Evolutionary conservation across 2,329 filamentous ascomycete species (phyloP), one percentile per base, ranked within the genome.

Genomic region (Monosporascus sp.): DNA sequence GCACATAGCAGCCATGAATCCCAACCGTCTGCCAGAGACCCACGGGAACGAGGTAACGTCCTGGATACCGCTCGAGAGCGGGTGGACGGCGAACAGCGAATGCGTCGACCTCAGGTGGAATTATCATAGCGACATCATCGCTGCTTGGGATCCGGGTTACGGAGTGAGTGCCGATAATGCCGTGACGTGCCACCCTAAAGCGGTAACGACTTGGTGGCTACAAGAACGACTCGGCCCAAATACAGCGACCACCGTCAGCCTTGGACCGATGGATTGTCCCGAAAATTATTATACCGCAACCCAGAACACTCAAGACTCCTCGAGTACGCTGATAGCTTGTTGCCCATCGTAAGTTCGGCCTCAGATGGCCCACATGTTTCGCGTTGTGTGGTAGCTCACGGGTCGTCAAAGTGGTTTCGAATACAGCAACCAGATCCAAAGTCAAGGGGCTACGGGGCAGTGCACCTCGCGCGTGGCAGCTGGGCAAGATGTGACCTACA

Each of bases 131-230:
- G 48, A n/a, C 34, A 31, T 52, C 17, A 44, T 61, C 20, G 59
- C 57, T 3, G 59, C 52, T 37, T 61, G 57, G 56, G 57, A 61
- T 26, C 59, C 59, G 8, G 59, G 59, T 5, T 61, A 61, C 47
- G 59, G 59, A 19, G 16, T 61, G 9, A 48, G 38, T 1, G 57
- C 57, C 9, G 11, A 51, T 3, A 40, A 17, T 24, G 48, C 51
- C 31, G 51, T 47, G 17, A 56, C 52, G 43, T 61, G 59, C 41
- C 57, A 53, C 16, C 59, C 59, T 11, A 59, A 59, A 19, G 49
- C 54, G 19, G 57, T 56, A 43, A 61, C 59, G 3, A 59, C 57
- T 26, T 61, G 59, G 59, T 61, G 59, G 59, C n/a, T 58, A 22
- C 57, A 59, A 46, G 52, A 61, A 37, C 54, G 46, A 8, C 41